A percentile compares a stretch with the other conserved stretches of the same genome.
These are phyloP conservation scores for Debaryomyces hansenii DNA, from an alignment of 805 yeast species.

Conservation along the genomic window DNA sequence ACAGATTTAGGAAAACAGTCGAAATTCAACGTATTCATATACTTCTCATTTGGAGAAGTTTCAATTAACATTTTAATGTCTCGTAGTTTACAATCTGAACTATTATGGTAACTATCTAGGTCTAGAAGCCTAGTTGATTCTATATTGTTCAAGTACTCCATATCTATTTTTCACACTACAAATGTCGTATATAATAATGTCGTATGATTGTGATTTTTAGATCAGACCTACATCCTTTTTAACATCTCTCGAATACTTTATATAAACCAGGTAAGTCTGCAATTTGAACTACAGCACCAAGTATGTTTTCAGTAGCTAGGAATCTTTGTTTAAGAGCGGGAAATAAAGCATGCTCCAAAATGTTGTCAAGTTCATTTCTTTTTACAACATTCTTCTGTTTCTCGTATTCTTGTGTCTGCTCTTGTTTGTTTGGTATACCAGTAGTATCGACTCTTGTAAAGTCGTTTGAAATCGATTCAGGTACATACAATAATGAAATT, in stretches of 20 bases:
- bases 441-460: neutral
- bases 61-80: slow-evolving; percentile 23
- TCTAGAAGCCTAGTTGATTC: neutral
- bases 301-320: slow-evolving; percentile 58
- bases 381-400: slow-evolving; percentile 20
- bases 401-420: slow-evolving; percentile 9
- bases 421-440: slow-evolving; percentile 7
- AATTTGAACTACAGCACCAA: slow-evolving; percentile 67
- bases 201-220: neutral
- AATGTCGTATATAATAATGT: neutral
- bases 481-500: slow-evolving; percentile 71
- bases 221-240: slow-evolving; percentile 4
- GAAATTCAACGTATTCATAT: slow-evolving; percentile 26
- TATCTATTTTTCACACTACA: neutral
- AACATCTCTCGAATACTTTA: slow-evolving; percentile 90
- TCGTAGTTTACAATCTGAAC: neutral
- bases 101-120: neutral
- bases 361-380: slow-evolving; percentile 22
- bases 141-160: neutral
- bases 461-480: slow-evolving; percentile 45
- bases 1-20: slow-evolving; percentile 41
- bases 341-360: slow-evolving; percentile 59
- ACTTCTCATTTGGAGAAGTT: slow-evolving; percentile 22
- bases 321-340: slow-evolving; percentile 65
- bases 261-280: slow-evolving; percentile 92